Conservation (phyloP, 2,329 filamentous ascomycete genomes). For the Fusarium setosum region DNA sequence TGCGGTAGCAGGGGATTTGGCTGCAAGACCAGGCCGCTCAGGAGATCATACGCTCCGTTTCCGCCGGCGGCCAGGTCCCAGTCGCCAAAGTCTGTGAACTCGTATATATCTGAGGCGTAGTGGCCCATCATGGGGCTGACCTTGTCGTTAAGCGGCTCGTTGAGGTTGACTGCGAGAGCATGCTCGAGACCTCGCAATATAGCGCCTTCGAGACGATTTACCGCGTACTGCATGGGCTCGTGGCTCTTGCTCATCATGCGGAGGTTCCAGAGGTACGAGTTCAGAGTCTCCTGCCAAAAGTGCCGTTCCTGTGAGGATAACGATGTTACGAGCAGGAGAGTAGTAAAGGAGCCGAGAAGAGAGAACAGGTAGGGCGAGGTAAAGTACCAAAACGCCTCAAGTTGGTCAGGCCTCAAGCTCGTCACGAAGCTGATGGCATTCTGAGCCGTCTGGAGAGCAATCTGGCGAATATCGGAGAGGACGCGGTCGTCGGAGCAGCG, state of each 20-base stretch:
- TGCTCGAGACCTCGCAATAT: conserved; percentile 52
- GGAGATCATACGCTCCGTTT: conserved; percentile 46
- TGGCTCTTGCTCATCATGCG: conserved; percentile 50
- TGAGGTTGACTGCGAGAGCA: conserved; percentile 48
- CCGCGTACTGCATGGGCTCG: conserved; percentile 51
- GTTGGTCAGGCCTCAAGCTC: conserved; percentile 49
- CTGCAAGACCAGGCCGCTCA: conserved; percentile 41
- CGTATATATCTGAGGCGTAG: conserved; percentile 42
- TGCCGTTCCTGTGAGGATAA: conserved; percentile 45
- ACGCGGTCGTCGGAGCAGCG: conserved; percentile 44
- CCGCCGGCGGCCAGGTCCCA: conserved; percentile 46
- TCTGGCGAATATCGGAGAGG: conserved; percentile 45
- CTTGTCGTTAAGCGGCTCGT: conserved; percentile 46
- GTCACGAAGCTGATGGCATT: conserved; percentile 50
- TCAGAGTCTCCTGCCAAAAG: conserved; percentile 49
- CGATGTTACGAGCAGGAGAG: conserved; percentile 50
- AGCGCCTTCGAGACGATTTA: conserved; percentile 51
- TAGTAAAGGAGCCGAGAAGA: conserved; percentile 53
- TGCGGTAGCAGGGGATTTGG: conserved; percentile 38
- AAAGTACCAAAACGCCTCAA: conserved; percentile 55
- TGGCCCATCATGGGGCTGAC: conserved; percentile 44
- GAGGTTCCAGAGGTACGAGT: conserved; percentile 49
- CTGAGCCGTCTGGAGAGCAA: conserved; percentile 46
- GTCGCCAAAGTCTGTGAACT: conserved; percentile 49
- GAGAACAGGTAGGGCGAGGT: conserved; percentile 53